These are phyloP conservation scores for Tardiomyces digboiensis DNA, from an alignment of 1,139 yeast species.

Conservation along the genomic window DNA sequence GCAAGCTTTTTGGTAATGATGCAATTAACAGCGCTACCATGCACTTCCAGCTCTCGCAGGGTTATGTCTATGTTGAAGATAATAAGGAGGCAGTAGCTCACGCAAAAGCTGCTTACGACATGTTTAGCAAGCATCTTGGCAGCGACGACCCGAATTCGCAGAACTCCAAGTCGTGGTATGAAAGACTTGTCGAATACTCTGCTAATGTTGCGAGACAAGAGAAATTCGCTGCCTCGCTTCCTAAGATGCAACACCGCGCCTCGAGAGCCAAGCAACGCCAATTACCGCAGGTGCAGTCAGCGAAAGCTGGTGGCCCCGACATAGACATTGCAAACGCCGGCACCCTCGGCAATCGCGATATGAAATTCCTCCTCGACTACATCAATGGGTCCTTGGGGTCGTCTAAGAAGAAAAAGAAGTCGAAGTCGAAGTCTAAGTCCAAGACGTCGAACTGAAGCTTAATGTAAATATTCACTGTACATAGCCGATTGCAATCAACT, in stretches of 20 bases:
- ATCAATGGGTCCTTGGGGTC: not conserved
- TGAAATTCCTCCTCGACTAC: not conserved
- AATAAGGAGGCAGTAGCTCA: slow-evolving; percentile 46
- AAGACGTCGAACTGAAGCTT: slow-evolving; percentile 3
- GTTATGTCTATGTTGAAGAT: slow-evolving; percentile 44
- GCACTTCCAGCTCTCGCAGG: slow-evolving; percentile 58
- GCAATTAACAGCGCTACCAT: slow-evolving; percentile 32
- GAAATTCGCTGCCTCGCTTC: slow-evolving; percentile 6
- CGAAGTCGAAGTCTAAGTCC: slow-evolving; percentile 2
- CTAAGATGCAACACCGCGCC: slow-evolving; percentile 4
- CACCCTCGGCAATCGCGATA: not conserved
- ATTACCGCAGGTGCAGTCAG: slow-evolving; percentile 14
- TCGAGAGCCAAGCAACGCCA: slow-evolving; percentile 3
- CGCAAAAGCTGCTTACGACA: slow-evolving; percentile 42
- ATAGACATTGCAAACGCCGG: slow-evolving; percentile 15
- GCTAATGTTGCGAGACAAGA: slow-evolving; percentile 14
- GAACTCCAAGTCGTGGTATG: slow-evolving; percentile 56
- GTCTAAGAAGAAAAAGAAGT: slow-evolving; percentile 3
- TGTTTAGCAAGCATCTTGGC: slow-evolving; percentile 50
- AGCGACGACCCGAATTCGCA: slow-evolving; percentile 51
- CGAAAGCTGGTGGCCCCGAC: slow-evolving; percentile 26
- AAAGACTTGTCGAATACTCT: slow-evolving; percentile 34
- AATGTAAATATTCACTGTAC: no score
- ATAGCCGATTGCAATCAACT: not conserved
- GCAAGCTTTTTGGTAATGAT: slow-evolving; percentile 42